These are phyloP conservation scores for Lagenaria siceraria DNA, from an alignment of 306 rosid species.

Conservation along the genomic window DNA sequence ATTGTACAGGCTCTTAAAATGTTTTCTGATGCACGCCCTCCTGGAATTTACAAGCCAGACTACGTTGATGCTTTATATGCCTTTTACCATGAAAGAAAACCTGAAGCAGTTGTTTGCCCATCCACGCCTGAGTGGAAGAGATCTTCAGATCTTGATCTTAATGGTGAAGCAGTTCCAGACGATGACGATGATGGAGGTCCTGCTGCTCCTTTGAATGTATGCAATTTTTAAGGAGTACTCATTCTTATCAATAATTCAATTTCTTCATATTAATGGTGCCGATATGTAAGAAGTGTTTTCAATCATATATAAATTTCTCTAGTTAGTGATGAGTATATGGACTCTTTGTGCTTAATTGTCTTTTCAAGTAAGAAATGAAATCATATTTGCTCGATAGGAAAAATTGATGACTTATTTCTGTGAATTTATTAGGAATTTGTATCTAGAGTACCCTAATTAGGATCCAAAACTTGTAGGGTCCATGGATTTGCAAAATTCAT, in stretches of 20 bases:
- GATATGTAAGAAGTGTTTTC: background rate
- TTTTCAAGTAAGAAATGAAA: background rate
- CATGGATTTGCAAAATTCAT: background rate
- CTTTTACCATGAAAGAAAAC: constrained; percentile 86
- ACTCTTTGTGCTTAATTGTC: background rate
- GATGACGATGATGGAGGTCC: constrained; percentile 77
- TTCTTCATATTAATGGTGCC: background rate
- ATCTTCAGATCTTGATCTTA: constrained; percentile 90
- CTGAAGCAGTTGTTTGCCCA: constrained; percentile 78
- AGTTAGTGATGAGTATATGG: background rate
- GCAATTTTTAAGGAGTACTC: constrained; percentile 23
- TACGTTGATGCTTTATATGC: constrained; percentile 73
- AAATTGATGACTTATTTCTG: background rate
- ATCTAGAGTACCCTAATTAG: background rate
- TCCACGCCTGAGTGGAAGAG: constrained; percentile 98
- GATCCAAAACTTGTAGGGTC: background rate
- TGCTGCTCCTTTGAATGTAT: constrained; percentile 59
- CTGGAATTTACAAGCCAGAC: constrained; percentile 96
- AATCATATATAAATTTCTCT: background rate
- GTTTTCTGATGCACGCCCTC: constrained; percentile 91
- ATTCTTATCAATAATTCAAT: constrained; percentile 4
- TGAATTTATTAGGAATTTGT: background rate
- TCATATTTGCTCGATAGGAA: background rate
- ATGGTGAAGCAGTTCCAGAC: constrained; percentile 90
- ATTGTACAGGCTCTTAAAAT: constrained; percentile 60